Evolutionary conservation across 2,329 filamentous ascomycete genomes (phyloP), one percentile per base, ranked within the genome.

Genomic region (Colletotrichum spinosum): DNA sequence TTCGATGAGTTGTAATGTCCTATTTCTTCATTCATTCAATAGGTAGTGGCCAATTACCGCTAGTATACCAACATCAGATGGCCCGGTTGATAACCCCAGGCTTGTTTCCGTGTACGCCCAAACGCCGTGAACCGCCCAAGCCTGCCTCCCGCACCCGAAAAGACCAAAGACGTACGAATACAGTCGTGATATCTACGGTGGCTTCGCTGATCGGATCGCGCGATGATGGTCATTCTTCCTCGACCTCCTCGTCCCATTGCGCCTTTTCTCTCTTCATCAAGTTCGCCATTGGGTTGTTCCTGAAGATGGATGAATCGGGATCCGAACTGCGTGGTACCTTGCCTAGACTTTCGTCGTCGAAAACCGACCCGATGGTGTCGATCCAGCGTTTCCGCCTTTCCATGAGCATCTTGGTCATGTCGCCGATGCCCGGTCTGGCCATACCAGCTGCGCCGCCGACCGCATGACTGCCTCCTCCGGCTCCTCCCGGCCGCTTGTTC

Each of bases 321-420:
- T 96, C 90, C 2, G 83, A 81, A 25, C 76, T 79, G 2, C 89
- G 81, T 13, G 94, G 93, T 46, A 97, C 90, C 60, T 85, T 87
- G 67, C 87, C 87, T 41, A 93, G 85, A 71, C 88, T 90, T 71
- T 94, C 93, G 71, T 92, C 92, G 67, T 94, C 90, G 72, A 99
- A 97, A 0, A 98, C 93, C 0, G 93, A 91, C 0, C 94, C 93
- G 70, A 99, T 97, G 44, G 89, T 94, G 69, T 93, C 91, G 69
- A 93, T 94, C 95, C 96, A 99, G 70, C 94, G 89, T 74, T 89
- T 87, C 60, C 94, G 87, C 65, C 95, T 87, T 76, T 97, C 94
- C 94, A 99, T 97, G 34, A 99, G 83, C 49, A 90, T 95, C 75
- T 94, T 90, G 4, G 96, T 96, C 64, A 94, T 86, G 78, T 99